Evolutionary conservation across 495 filamentous ascomycete genomes (phyloP).

Genomic region (Aspergillus ellipticus): DNA sequence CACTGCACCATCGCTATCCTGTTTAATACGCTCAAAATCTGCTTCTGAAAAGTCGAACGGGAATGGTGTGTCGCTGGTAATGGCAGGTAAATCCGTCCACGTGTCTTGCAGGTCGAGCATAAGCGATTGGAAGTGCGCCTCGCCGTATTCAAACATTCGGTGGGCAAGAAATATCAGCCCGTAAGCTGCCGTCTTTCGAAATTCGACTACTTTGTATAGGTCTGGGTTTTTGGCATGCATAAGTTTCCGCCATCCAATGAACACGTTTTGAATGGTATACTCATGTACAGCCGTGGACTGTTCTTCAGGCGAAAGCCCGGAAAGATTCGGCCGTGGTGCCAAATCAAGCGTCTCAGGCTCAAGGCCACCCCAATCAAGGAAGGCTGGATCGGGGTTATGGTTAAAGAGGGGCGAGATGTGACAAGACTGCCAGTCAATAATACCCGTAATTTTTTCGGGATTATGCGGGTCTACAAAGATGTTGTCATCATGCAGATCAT

Average conservation of each 20-base stretch:
- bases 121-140: conserved; percentile 33
- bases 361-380: conserved; percentile 30
- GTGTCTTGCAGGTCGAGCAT: conserved; percentile 29
- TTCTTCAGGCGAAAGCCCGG: conserved; percentile 24
- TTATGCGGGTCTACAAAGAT: conserved; percentile 35
- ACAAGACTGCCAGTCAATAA: conserved; percentile 40
- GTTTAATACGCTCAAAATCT: conserved; percentile 26
- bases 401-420: conserved; percentile 34
- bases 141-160: conserved; percentile 35
- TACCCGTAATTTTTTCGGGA: conserved; percentile 29
- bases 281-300: conserved; percentile 17
- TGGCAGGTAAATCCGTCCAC: conserved; percentile 27
- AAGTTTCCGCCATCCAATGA: conserved; percentile 35
- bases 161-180: conserved; percentile 33
- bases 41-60: conserved; percentile 29
- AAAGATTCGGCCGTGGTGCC: conserved; percentile 17
- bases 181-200: conserved; percentile 27
- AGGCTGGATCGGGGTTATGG: conserved; percentile 29
- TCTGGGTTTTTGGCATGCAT: conserved; percentile 30
- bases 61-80: conserved; percentile 22
- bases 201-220: conserved; percentile 25
- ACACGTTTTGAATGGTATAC: conserved; percentile 25
- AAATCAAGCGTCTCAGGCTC: conserved; percentile 30
- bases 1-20: conserved; percentile 26
- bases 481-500: conserved; percentile 40